Conservation (phyloP, 2,329 filamentous ascomycete genomes). For the Exserohilum turcica region DNA sequence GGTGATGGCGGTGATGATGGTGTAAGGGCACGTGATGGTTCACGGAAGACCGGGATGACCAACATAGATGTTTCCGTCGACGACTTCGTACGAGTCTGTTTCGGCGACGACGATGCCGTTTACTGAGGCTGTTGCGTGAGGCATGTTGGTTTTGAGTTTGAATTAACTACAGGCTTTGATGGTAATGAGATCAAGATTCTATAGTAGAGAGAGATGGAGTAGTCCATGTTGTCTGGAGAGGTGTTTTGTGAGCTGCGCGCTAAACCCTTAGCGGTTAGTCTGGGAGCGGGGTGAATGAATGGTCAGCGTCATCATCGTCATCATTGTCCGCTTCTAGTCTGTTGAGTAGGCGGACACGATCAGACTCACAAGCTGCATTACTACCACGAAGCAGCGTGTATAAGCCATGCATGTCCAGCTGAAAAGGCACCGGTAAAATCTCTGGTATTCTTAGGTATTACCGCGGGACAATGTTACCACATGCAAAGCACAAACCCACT, state of each 20-base stretch:
- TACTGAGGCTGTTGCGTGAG: slow-evolving; percentile 54
- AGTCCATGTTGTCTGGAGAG: too few species aligned
- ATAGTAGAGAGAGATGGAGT: background rate
- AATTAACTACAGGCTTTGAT: background rate
- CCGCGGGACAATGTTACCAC: background rate
- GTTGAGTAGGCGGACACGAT: too few species aligned
- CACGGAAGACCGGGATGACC: background rate
- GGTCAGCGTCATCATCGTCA: slow-evolving; percentile 11
- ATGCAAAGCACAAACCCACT: background rate
- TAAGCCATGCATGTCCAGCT: too few species aligned
- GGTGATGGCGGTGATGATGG: background rate
- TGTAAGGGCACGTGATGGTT: too few species aligned
- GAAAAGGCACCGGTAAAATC: background rate
- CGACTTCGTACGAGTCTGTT: slow-evolving; percentile 57
- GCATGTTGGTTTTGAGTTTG: slow-evolving; percentile 24
- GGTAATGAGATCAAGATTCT: too few species aligned
- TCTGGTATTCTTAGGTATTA: background rate
- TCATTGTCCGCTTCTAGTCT: background rate
- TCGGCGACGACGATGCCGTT: slow-evolving; percentile 59
- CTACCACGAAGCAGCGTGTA: background rate
- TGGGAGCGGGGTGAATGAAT: slow-evolving; percentile 6
- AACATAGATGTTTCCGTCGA: slow-evolving; percentile 65
- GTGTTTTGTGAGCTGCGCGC: too few species aligned
- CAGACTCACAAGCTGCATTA: too few species aligned
- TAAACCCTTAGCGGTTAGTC: slow-evolving; percentile 23